phyloP scores from a whole-genome alignment of 352 stramenopile genomes.

The Pythium volutum region DNA sequence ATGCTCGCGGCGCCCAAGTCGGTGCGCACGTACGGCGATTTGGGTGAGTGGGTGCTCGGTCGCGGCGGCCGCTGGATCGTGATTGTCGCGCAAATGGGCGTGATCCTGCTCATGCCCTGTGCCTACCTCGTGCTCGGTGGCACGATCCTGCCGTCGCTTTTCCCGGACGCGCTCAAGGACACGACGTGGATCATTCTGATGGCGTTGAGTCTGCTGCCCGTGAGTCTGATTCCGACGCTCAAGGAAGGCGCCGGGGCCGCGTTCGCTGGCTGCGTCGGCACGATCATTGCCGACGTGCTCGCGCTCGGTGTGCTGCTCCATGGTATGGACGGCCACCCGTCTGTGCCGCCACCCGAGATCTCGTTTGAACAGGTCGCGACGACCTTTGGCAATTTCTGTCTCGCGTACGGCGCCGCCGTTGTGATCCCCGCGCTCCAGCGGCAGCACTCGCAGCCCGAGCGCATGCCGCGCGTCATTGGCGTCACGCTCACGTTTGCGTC shows the following conservation, averaged over 20 bases:
- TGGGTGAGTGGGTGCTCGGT: constrained; percentile 58
- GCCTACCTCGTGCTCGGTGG: constrained; percentile 60
- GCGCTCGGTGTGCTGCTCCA: constrained; percentile 44
- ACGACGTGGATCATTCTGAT: constrained; percentile 67
- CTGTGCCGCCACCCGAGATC: constrained; percentile 38
- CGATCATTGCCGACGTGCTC: constrained; percentile 57
- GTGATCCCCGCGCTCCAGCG: constrained; percentile 62
- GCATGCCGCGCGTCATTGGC: constrained; percentile 58
- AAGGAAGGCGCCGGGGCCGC: constrained; percentile 59
- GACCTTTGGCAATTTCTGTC: constrained; percentile 59
- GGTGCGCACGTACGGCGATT: constrained; percentile 58
- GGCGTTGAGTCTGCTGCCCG: constrained; percentile 43
- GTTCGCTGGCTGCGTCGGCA: constrained; percentile 58
- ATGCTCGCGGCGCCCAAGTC: constrained; percentile 48
- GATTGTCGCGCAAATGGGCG: constrained; percentile 50
- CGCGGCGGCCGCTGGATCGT: constrained; percentile 46
- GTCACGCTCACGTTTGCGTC: constrained; percentile 56
- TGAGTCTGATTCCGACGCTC: constrained; percentile 56
- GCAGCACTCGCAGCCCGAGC: constrained; percentile 52
- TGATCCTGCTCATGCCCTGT: constrained; percentile 51
- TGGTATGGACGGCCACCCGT: constrained; percentile 52
- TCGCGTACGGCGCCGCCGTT: constrained; percentile 61
- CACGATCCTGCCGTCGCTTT: constrained; percentile 45
- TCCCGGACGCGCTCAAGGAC: constrained; percentile 40
- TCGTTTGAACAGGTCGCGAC: constrained; percentile 49